Percentiles rank a stretch among this genome's conserved stretches.
Conservation (phyloP, 805 yeast species). For the Lachancea thermotolerans region DNA sequence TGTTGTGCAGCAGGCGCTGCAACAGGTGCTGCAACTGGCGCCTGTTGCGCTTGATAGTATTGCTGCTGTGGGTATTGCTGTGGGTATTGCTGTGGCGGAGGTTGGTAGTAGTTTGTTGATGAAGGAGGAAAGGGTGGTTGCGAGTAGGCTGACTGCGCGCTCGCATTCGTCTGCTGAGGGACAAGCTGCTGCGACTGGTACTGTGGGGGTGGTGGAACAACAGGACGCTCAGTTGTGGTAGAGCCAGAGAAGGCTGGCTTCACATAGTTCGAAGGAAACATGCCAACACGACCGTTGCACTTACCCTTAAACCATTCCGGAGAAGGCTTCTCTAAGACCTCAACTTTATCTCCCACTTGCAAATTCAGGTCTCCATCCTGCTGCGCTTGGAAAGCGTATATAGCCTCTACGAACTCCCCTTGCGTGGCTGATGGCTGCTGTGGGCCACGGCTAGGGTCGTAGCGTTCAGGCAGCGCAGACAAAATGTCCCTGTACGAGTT, state of each 20-base stretch:
- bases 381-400: slow-evolving; percentile 69
- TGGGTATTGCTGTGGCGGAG: slow-evolving; percentile 28
- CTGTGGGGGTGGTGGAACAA: slow-evolving; percentile 23
- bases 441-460: neutral
- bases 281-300: slow-evolving; percentile 54
- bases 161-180: slow-evolving; percentile 11
- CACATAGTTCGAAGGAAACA: slow-evolving; percentile 89
- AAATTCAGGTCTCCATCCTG: slow-evolving; percentile 70
- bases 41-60: slow-evolving; percentile 21
- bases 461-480: slow-evolving; percentile 47
- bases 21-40: slow-evolving; percentile 10
- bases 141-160: slow-evolving; percentile 9
- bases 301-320: slow-evolving; percentile 91
- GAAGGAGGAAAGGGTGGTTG: slow-evolving; percentile 45
- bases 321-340: slow-evolving; percentile 65
- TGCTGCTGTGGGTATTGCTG: slow-evolving; percentile 28
- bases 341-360: slow-evolving; percentile 58
- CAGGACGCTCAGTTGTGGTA: slow-evolving; percentile 8
- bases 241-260: slow-evolving; percentile 29
- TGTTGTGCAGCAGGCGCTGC: slow-evolving; percentile 26
- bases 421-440: slow-evolving; percentile 5
- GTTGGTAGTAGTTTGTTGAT: slow-evolving; percentile 41
- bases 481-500: slow-evolving; percentile 46
- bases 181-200: slow-evolving; percentile 15
- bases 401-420: slow-evolving; percentile 50